Evolutionary conservation across 129 eudicot species (phyloP), one percentile per base, ranked within the genome.

Genomic region (Dittrichia graveolens): DNA sequence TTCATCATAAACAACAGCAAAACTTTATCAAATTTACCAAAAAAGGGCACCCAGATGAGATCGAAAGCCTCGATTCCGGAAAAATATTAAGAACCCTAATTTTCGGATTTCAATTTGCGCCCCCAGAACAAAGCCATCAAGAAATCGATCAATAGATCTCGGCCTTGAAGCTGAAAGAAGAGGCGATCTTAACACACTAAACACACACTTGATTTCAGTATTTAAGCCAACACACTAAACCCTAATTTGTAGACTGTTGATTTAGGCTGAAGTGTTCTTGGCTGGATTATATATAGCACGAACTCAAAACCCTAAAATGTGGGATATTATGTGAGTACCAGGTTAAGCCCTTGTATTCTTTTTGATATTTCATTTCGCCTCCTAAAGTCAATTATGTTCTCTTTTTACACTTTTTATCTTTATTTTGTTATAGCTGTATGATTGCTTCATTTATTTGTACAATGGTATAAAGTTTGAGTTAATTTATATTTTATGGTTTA

Each of bases 41-140:
- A 69, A 69, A 54, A 62, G 73, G 82, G 60, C 58, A 67, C 58
- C 88, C 81, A 57, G 65, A 80, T 59, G 38, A 47, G 78, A 77
- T 58, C 18, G 4, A 50, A 69, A 71, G 24, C 24, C 57, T n/a
- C 61, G 67, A 60, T 72, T 69, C 82, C 38, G 80, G 75, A 74
- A 4, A 8, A 41, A 8, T 10, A 44, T 16, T 14, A 38, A 45
- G 8, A 40, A 50, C 78, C 77, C 68, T 67, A 40, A 39, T 59
- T 60, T 56, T 73, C 8, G 74, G 65, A 60, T 24, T 44, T 75
- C 0, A 35, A 70, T 85, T 35, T 85, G 14, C 71, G 89, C 89
- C 89, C 54, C 89, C 86, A 85, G 89, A 85, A 85, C 89, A 85
- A 81, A 78, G 86, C 89, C 81, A 75, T 45, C 89, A 85, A 79